A percentile compares a stretch with the other conserved stretches of the same genome.
phyloP scores from a whole-genome alignment of 108 stramenopile species.

The Skeletonema tropicum region DNA sequence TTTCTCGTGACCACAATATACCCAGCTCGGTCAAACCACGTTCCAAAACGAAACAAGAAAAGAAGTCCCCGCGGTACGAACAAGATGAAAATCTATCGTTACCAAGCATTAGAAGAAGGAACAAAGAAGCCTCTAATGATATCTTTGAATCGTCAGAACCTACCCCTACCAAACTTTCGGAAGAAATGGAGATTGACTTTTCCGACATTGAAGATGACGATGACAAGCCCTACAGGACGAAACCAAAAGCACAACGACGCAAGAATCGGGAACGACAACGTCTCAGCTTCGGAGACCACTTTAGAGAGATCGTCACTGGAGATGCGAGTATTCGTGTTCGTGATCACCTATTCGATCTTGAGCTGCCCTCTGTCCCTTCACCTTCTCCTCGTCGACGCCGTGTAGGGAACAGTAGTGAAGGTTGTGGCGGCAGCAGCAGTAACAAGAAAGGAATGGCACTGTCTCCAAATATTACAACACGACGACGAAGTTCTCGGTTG shows the following conservation, averaged over 20 bases:
- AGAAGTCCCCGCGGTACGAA: neutral
- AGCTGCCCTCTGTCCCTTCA: slow-evolving; percentile 37
- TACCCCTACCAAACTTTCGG: neutral
- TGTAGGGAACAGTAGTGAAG: neutral
- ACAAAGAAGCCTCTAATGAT: neutral
- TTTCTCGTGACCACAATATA: slow-evolving; percentile 40
- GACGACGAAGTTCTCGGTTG: slow-evolving; percentile 37
- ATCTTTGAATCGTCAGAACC: neutral
- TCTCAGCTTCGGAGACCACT: slow-evolving; percentile 43
- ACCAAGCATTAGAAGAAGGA: neutral
- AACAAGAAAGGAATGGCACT: neutral
- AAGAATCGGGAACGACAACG: slow-evolving; percentile 35
- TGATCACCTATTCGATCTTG: slow-evolving; percentile 56
- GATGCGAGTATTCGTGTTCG: slow-evolving; percentile 53
- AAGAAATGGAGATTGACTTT: neutral
- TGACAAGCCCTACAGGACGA: neutral
- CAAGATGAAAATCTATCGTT: neutral
- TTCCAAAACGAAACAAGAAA: slow-evolving; percentile 1
- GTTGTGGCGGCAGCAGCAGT: neutral
- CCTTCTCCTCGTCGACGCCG: slow-evolving; percentile 13
- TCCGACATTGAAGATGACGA: neutral
- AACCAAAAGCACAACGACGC: neutral
- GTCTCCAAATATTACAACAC: slow-evolving; percentile 15
- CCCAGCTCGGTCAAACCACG: neutral
- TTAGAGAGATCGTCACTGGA: slow-evolving; percentile 52